phyloP scores from a whole-genome alignment of 345 rosid species.

The Draba incana region DNA sequence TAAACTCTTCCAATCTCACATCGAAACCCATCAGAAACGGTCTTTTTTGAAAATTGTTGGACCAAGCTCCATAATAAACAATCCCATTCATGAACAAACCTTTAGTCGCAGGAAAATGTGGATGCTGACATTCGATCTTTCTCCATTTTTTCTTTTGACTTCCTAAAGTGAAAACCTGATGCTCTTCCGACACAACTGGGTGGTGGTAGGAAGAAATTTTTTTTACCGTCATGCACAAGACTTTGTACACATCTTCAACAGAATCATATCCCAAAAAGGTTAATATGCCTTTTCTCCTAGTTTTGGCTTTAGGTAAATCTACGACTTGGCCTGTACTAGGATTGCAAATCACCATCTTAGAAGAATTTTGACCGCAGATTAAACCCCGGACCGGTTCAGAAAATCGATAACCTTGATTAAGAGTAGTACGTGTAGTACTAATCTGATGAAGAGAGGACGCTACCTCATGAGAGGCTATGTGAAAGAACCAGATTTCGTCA shows the following conservation, averaged over 20 bases:
- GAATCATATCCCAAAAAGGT: neutral
- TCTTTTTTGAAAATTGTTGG: neutral
- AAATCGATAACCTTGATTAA: neutral
- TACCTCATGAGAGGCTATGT: neutral
- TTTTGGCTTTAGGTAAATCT: neutral
- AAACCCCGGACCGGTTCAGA: neutral
- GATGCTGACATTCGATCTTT: neutral
- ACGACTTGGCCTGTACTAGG: neutral
- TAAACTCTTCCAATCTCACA: slow-evolving; percentile 2
- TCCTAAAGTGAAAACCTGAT: neutral
- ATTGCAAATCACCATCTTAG: neutral
- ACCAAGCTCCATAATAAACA: slow-evolving; percentile 15
- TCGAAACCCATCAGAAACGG: neutral
- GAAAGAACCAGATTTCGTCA: neutral
- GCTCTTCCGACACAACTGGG: neutral
- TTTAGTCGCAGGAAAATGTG: neutral
- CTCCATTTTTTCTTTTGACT: slow-evolving; percentile 8
- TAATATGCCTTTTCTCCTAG: neutral
- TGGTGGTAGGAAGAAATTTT: neutral
- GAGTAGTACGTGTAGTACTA: neutral
- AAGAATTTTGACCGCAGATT: neutral
- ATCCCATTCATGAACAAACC: neutral
- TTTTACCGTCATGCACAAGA: neutral
- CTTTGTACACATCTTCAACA: neutral
- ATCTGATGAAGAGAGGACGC: neutral